A percentile compares a stretch with the other conserved stretches of the same genome.
Conservation (phyloP, 441 rosid species). For the Populus hybrid region DNA sequence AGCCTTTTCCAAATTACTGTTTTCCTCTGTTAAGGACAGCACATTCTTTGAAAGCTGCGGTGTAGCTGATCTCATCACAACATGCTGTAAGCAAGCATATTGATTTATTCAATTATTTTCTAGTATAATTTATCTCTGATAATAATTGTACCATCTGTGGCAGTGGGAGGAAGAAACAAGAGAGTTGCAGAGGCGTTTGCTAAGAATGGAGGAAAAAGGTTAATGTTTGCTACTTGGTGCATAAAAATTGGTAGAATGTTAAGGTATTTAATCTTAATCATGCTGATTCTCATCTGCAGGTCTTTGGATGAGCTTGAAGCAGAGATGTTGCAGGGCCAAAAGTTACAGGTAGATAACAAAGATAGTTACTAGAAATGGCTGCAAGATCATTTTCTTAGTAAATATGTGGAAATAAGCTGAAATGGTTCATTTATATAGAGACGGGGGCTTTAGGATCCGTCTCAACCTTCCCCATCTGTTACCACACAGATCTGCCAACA, state of each 20-base stretch:
- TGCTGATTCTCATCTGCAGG: conserved; percentile 38
- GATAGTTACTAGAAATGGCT: not conserved
- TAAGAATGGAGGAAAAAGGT: conserved; percentile 81
- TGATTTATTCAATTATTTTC: conserved; percentile 9
- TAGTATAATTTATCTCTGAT: not conserved
- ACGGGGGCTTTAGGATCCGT: no score
- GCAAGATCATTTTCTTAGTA: not conserved
- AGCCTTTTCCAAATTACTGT: conserved; percentile 79
- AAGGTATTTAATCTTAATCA: conserved; percentile 12
- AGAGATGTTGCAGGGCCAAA: conserved; percentile 92
- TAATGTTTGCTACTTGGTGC: conserved; percentile 11
- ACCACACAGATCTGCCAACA: not conserved
- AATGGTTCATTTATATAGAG: no score
- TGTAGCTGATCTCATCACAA: conserved; percentile 90
- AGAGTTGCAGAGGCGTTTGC: conserved; percentile 96
- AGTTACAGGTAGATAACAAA: conserved; percentile 63
- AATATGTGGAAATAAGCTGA: not conserved
- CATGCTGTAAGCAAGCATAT: conserved; percentile 69
- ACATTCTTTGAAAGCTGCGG: conserved; percentile 99
- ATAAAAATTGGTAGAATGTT: not conserved
- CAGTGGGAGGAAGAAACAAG: conserved; percentile 98
- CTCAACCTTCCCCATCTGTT: no score
- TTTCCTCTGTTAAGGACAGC: conserved; percentile 80
- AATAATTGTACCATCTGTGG: conserved; percentile 19
- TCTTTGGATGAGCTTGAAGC: conserved; percentile 97